Evolutionary conservation across 345 rosid genomes (phyloP), one percentile per base, ranked within the genome.

Genomic region (Murraya paniculata): DNA sequence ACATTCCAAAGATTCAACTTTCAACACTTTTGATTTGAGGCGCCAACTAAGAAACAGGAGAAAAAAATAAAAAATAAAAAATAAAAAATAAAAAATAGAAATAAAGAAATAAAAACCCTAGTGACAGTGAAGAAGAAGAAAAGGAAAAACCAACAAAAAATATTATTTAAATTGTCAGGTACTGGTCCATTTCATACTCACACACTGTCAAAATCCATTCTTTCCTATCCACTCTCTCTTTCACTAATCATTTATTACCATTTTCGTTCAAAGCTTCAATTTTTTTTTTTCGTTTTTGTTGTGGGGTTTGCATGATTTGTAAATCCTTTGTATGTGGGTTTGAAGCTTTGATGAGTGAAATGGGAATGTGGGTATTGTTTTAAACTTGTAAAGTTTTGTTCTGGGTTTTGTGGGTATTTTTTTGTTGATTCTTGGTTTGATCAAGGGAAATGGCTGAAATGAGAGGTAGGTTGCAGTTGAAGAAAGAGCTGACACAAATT

Each of bases 401-500:
- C 28, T 48, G 28, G 64, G 35, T 14, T 72, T 39, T 28, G 35
- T 61, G 76, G 68, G 68, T 11, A 67, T 64, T 56, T 5, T 56
- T 5, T 80, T 77, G 13, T 77, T 77, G 61, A 11, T 69, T 24
- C 27, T 71, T 53, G 66, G 22, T 73, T 80, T 72, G 48, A 14
- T 30, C 4, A 21, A 24, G 57, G 57, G 58, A 50, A 83, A 89
- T 90, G 94, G 84, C 93, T n/a, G 89, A 84, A 65, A 64, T 87
- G 60, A 86, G 90, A 81, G 88, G 93, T 79, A 88, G 89, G 75
- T 71, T 93, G 25, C 97, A 96, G 79, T 85, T 96, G 84, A 92
- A 85, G 91, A 90, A 88, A 86, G 97, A 96, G 82, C 90, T 93
- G 3, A 91, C 92, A 82, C 98, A 93, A 88, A 94, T 96, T 87